phyloP scores from a whole-genome alignment of 2,329 filamentous ascomycete genomes.

The Trichoderma breve region DNA sequence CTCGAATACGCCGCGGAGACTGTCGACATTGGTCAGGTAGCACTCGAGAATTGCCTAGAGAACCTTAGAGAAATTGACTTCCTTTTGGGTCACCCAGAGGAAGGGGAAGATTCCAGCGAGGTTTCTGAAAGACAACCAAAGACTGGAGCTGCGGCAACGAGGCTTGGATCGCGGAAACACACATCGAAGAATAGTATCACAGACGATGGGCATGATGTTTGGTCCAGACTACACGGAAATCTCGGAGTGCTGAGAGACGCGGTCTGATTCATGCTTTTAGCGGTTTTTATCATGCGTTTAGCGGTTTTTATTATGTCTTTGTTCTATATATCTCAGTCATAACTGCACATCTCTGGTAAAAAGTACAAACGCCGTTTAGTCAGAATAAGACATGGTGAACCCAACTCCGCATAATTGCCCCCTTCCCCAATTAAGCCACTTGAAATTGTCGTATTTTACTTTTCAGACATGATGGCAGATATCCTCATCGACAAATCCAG shows the following conservation, averaged over 20 bases:
- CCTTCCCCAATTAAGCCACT: not conserved
- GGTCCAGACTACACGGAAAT: conserved; percentile 52
- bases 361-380: conserved; percentile 18
- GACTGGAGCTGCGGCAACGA: not conserved
- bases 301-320: conserved; percentile 6
- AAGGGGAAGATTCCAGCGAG: conserved; percentile 31
- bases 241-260: conserved; percentile 49
- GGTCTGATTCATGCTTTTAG: conserved; percentile 3
- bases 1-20: conserved; percentile 59
- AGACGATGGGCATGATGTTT: conserved; percentile 40
- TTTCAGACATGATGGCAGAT: conserved; percentile 64
- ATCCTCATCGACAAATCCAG: conserved; percentile 82
- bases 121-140: conserved; percentile 22
- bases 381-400: conserved; percentile 5
- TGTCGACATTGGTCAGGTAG: conserved; percentile 57
- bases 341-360: not conserved
- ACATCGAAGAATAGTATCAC: conserved; percentile 25
- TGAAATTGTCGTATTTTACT: conserved; percentile 24
- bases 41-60: conserved; percentile 52
- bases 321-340: not conserved
- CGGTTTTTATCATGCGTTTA: not conserved
- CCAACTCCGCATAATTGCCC: not conserved
- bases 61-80: conserved; percentile 49
- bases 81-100: conserved; percentile 43
- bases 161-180: not conserved